Evolutionary conservation across 2,329 filamentous ascomycete species (phyloP).

Genomic region (Colletotrichum shisoi): DNA sequence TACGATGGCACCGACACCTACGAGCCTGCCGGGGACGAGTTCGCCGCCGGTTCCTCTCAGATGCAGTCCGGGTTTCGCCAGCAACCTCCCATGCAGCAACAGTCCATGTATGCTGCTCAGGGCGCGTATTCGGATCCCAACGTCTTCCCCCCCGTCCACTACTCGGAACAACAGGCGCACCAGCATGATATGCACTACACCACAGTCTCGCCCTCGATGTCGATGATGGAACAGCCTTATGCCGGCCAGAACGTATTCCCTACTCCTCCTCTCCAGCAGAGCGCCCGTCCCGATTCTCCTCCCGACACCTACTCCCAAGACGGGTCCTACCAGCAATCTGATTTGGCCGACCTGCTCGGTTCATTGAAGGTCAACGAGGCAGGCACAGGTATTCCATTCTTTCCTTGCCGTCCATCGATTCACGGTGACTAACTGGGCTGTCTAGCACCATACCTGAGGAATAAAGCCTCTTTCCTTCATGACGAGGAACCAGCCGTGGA

Average conservation of each 20-base stretch:
- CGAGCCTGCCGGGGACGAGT: slow-evolving; percentile 51
- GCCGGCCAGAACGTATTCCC: slow-evolving; percentile 60
- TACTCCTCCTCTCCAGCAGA: slow-evolving; percentile 60
- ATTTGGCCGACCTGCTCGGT: slow-evolving; percentile 81
- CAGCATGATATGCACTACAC: slow-evolving; percentile 63
- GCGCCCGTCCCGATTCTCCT: slow-evolving; percentile 52
- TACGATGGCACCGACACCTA: slow-evolving; percentile 70
- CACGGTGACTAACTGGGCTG: slow-evolving; percentile 4
- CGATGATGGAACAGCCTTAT: slow-evolving; percentile 62
- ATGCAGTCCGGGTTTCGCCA: slow-evolving; percentile 59
- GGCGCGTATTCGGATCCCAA: slow-evolving; percentile 57
- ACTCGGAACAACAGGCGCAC: slow-evolving; percentile 55
- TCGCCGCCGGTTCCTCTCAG: slow-evolving; percentile 49
- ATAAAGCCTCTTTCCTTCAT: slow-evolving; percentile 59
- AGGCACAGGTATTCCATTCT: slow-evolving; percentile 73
- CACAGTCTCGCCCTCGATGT: slow-evolving; percentile 58
- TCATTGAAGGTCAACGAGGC: slow-evolving; percentile 86
- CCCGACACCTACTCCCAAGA: slow-evolving; percentile 66
- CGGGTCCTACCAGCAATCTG: slow-evolving; percentile 69
- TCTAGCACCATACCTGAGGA: slow-evolving; percentile 83
- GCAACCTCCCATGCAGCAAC: slow-evolving; percentile 61
- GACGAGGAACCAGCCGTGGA: slow-evolving; percentile 72
- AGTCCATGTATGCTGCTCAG: slow-evolving; percentile 61
- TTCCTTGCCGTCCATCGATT: slow-evolving; percentile 7
- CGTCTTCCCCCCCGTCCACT: slow-evolving; percentile 59